Base-by-base conservation (phyloP, 768 basidiomycete genomes). In the Collybia sordida region DNA sequence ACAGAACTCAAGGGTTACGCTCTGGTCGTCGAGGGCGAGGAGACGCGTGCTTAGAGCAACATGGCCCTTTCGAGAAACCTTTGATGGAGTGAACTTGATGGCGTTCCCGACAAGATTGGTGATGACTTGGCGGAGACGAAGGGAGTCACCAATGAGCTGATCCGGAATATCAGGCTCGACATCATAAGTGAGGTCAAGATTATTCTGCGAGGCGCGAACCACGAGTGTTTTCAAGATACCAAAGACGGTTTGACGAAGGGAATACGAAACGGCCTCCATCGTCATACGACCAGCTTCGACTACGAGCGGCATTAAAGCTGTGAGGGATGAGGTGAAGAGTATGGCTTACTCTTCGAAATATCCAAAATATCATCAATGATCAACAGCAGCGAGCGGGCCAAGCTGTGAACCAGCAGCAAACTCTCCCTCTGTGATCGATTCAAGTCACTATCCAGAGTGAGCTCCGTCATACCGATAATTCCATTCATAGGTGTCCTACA, bases 311-410 rank as follows among this genome's bases (percentile, higher is more conserved):
- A 42, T 59, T 42, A 6, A 53, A 57, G 40, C 50, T 25, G 59
- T 53, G 53, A 39, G 55, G 44, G 42, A 17, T 14, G 31, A 31
- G 34, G 3, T 38, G n/a, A 25, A 43, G 34, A 27, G 24, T 14
- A 44, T 6, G 19, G 80, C 92, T 49, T 59, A 97, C 95, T 98
- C 82, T 99, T 99, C 15, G 95, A 98, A 55, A 98, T 98, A 78
- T 99, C 97, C 76, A 98, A 80, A 58, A 99, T 98, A 67, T 98
- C 97, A 66, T 99, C 96, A 55, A 99, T 99, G 70, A 99, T 99
- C 60, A 98, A 75, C 40, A 99, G 74, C 51, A 99, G 75, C 9
- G 91, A 94, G 50, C 93, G 82, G 1, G 97, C 97, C 65, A 99
- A 76, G 54, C 88, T 93, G 65, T 98, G 95, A 6, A 99, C 97